Evolutionary conservation across 345 rosid genomes (phyloP).

Genomic region (Streptanthus diversifolius): DNA sequence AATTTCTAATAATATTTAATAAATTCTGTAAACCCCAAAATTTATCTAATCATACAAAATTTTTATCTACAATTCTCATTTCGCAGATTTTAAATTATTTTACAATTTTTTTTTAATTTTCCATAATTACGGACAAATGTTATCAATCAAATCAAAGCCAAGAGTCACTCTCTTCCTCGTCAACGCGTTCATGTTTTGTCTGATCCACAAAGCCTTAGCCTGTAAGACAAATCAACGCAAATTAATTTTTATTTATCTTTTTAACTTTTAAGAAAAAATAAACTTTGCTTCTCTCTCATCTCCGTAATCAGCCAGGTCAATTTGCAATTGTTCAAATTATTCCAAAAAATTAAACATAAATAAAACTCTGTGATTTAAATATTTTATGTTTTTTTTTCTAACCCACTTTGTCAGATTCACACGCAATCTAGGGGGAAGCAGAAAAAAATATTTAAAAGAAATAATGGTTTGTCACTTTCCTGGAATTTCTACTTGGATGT

Average conservation of each 20-base stretch:
- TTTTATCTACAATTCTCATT: too few species aligned
- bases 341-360: neutral
- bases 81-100: too few species aligned
- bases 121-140: too few species aligned
- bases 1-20: too few species aligned
- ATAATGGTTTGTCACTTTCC: constrained; percentile 30
- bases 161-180: neutral
- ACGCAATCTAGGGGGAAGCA: constrained; percentile 40
- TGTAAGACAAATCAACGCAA: constrained; percentile 29
- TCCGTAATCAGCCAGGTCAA: constrained; percentile 8
- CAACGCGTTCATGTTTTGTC: constrained; percentile 27
- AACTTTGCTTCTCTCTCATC: neutral
- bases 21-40: too few species aligned
- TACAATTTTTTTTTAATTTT: too few species aligned
- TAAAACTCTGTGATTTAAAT: neutral
- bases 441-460: neutral
- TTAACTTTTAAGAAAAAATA: too few species aligned
- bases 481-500: constrained; percentile 40
- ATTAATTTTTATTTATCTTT: too few species aligned
- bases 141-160: too few species aligned
- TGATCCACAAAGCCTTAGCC: constrained; percentile 31
- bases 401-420: constrained; percentile 51
- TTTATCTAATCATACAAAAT: too few species aligned
- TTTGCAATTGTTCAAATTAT: neutral
- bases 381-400: neutral